A percentile compares a stretch with the other conserved stretches of the same genome.
phyloP scores from a whole-genome alignment of 176 grass and related monocot species.

The Oryza glaberrima region DNA sequence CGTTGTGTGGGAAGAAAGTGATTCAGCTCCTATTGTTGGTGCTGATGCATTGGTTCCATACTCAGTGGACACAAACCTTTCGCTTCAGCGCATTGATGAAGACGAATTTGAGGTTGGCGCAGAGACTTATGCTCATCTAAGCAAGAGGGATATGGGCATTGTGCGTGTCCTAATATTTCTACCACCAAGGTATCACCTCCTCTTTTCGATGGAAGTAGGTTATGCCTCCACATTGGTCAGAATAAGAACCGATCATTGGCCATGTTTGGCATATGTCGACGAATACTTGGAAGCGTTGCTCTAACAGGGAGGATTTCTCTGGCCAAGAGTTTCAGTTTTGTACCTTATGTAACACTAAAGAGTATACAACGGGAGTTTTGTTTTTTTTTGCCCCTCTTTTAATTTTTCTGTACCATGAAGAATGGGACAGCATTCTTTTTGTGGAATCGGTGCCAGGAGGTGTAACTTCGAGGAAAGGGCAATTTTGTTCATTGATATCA shows the following conservation, averaged over 20 bases:
- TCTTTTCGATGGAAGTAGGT: slow-evolving; percentile 94
- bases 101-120: slow-evolving; percentile 36
- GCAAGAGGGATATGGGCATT: slow-evolving; percentile 68
- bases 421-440: slow-evolving; percentile 46
- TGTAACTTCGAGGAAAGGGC: slow-evolving; percentile 34
- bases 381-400: slow-evolving; percentile 18
- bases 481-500: slow-evolving; percentile 43
- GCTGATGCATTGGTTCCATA: slow-evolving; percentile 79
- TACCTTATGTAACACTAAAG: slow-evolving; percentile 57
- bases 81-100: slow-evolving; percentile 54
- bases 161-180: slow-evolving; percentile 83
- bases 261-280: slow-evolving; percentile 93
- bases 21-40: slow-evolving; percentile 40
- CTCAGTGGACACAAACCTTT: slow-evolving; percentile 51
- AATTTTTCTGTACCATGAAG: slow-evolving; percentile 37
- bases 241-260: slow-evolving; percentile 96
- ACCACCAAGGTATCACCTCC: slow-evolving; percentile 90
- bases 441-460: slow-evolving; percentile 19
- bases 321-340: slow-evolving; percentile 40
- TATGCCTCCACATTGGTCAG: slow-evolving; percentile 73
- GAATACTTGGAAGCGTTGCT: slow-evolving; percentile 96
- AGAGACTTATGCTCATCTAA: slow-evolving; percentile 38
- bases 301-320: slow-evolving; percentile 41
- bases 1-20: slow-evolving; percentile 73
- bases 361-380: slow-evolving; percentile 32